Conservation (phyloP, 805 yeast genomes). For the Candida piceae region DNA sequence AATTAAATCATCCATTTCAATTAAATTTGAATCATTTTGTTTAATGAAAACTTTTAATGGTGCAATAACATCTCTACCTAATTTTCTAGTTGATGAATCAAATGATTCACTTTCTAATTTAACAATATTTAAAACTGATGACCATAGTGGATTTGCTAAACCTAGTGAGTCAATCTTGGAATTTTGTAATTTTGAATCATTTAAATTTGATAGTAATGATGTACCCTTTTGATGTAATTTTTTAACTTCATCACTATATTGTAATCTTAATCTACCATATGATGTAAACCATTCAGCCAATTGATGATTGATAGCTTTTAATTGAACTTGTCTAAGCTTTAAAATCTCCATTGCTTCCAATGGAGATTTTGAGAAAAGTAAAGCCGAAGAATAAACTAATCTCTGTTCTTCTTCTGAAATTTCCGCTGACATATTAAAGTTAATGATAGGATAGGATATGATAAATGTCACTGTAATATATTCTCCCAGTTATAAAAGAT, state of each 20-base stretch:
- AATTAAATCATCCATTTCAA: constrained; percentile 34
- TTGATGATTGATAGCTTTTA: constrained; percentile 51
- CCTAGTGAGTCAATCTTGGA: constrained; percentile 47
- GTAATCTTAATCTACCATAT: constrained; percentile 42
- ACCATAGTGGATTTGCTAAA: constrained; percentile 39
- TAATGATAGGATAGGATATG: too few relatives aligned
- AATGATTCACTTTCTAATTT: constrained; percentile 39
- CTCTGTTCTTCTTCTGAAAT: constrained; percentile 21
- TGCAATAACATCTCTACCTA: constrained; percentile 50
- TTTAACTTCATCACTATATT: constrained; percentile 45
- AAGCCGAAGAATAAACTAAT: constrained; percentile 29
- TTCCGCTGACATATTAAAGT: constrained; percentile 3
- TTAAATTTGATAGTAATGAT: constrained; percentile 33
- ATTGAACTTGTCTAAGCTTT: constrained; percentile 50
- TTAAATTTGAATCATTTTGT: constrained; percentile 43
- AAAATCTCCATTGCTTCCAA: constrained; percentile 56
- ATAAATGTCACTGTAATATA: too few relatives aligned
- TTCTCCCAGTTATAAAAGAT: neutral
- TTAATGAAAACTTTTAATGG: constrained; percentile 51
- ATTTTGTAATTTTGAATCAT: constrained; percentile 38
- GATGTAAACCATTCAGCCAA: constrained; percentile 59
- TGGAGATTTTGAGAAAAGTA: constrained; percentile 41
- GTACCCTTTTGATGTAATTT: constrained; percentile 31
- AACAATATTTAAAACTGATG: constrained; percentile 35
- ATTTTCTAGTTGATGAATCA: constrained; percentile 45